Evolutionary conservation across 768 basidiomycete species (phyloP).

Genomic region (Suillus cothurnatus): DNA sequence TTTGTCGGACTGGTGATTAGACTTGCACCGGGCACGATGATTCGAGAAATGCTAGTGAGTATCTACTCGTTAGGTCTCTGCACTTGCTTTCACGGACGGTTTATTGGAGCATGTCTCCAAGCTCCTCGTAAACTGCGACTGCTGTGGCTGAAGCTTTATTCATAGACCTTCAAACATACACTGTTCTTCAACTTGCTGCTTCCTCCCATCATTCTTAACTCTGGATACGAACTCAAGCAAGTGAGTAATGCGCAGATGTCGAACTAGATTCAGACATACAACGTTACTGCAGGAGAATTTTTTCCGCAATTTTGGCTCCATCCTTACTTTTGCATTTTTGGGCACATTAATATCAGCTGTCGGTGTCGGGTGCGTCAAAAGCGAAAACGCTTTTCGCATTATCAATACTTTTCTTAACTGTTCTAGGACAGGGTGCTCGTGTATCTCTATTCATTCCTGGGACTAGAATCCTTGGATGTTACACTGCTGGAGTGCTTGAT

Average conservation of each 20-base stretch:
- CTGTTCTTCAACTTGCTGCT: slow-evolving; percentile 98
- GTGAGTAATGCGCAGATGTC: slow-evolving; percentile 40
- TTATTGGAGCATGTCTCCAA: neutral
- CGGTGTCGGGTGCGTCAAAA: slow-evolving; percentile 80
- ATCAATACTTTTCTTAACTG: slow-evolving; percentile 41
- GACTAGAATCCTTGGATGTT: slow-evolving; percentile 85
- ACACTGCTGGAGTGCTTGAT: slow-evolving; percentile 91
- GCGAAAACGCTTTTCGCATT: neutral
- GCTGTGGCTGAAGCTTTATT: slow-evolving; percentile 4
- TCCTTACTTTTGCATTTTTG: slow-evolving; percentile 88
- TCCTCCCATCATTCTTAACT: slow-evolving; percentile 97
- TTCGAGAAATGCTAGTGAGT: slow-evolving; percentile 96
- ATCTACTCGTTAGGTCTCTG: neutral
- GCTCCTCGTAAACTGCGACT: neutral
- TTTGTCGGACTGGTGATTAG: slow-evolving; percentile 90
- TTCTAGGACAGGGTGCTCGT: slow-evolving; percentile 78
- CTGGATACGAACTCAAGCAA: slow-evolving; percentile 97
- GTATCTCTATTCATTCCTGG: slow-evolving; percentile 92
- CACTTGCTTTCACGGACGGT: neutral
- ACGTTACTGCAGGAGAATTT: slow-evolving; percentile 79
- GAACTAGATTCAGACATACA: neutral
- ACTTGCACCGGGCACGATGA: slow-evolving; percentile 89
- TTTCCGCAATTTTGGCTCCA: slow-evolving; percentile 97
- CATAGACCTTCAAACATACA: slow-evolving; percentile 92
- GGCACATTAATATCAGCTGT: slow-evolving; percentile 97